Evolutionary conservation across 495 filamentous ascomycete species (phyloP).

Genomic region (Tuber brumale): DNA sequence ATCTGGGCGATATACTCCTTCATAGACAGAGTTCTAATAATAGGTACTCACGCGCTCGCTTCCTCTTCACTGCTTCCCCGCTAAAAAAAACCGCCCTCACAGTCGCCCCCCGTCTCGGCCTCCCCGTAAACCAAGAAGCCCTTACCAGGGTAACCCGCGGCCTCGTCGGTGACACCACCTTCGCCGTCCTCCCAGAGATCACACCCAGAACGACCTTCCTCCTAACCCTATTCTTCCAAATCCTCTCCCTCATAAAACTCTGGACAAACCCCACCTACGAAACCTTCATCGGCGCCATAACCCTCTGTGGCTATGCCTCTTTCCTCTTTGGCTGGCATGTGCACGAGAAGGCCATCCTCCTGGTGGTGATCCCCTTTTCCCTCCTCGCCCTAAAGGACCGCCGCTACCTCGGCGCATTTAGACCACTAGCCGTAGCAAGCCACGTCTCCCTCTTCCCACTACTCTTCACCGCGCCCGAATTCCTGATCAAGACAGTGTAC

Average conservation of each 20-base stretch:
- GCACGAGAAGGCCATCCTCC: slow-evolving; percentile 91
- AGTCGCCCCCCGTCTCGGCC: slow-evolving; percentile 73
- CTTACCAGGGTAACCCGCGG: slow-evolving; percentile 85
- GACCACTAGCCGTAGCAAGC: slow-evolving; percentile 83
- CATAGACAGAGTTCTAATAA: slow-evolving; percentile 69
- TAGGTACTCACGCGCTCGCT: neutral
- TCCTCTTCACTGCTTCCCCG: neutral
- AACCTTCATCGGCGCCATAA: slow-evolving; percentile 79
- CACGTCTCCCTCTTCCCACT: slow-evolving; percentile 94
- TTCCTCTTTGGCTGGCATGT: slow-evolving; percentile 99
- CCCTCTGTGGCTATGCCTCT: slow-evolving; percentile 91
- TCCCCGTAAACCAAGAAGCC: slow-evolving; percentile 65
- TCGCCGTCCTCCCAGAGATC: slow-evolving; percentile 85
- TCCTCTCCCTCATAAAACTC: slow-evolving; percentile 69
- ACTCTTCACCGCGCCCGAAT: slow-evolving; percentile 84
- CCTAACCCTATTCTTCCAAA: slow-evolving; percentile 76
- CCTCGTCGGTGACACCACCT: slow-evolving; percentile 88
- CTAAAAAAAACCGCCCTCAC: slow-evolving; percentile 35
- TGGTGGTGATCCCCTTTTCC: slow-evolving; percentile 92
- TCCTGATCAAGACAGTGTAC: slow-evolving; percentile 87
- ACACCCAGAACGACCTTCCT: slow-evolving; percentile 71
- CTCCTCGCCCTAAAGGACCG: slow-evolving; percentile 88
- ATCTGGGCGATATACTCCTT: slow-evolving; percentile 98
- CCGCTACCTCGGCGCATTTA: slow-evolving; percentile 83
- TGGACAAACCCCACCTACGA: slow-evolving; percentile 77